These are phyloP conservation scores for Gnomoniopsis smithogilvyi DNA, from an alignment of 2,329 filamentous ascomycete species.

Conservation along the genomic window DNA sequence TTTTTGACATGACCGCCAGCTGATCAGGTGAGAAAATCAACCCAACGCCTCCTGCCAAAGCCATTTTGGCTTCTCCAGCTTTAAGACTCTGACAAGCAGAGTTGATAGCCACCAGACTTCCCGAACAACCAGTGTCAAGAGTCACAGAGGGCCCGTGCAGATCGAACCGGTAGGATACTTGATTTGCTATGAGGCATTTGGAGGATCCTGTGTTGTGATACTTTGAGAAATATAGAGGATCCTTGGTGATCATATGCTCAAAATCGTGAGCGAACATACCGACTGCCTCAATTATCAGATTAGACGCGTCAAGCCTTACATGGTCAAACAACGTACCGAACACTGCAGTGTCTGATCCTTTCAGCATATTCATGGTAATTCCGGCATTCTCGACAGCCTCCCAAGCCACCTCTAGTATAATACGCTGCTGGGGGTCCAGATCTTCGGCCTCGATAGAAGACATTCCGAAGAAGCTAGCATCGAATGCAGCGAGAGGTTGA, in stretches of 20 bases:
- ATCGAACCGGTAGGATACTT: slow-evolving; percentile 25
- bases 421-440: slow-evolving; percentile 12
- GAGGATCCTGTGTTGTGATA: slow-evolving; percentile 15
- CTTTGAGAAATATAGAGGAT: slow-evolving; percentile 15
- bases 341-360: slow-evolving; percentile 28
- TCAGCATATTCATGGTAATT: slow-evolving; percentile 25
- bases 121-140: slow-evolving; percentile 29
- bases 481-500: not conserved
- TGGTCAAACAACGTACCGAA: no score
- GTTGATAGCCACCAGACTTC: no score
- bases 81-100: no score
- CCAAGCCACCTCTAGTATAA: slow-evolving; percentile 21
- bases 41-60: no score
- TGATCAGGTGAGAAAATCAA: no score
- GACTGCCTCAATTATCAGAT: no score
- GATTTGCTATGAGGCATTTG: slow-evolving; percentile 22
- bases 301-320: no score
- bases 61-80: no score
- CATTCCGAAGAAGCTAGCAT: slow-evolving; percentile 26
- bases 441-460: slow-evolving; percentile 18
- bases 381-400: slow-evolving; percentile 26
- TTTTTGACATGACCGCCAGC: no score
- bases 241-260: slow-evolving; percentile 13
- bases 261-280: slow-evolving; percentile 23
- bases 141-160: slow-evolving; percentile 26